A percentile compares a stretch with the other conserved stretches of the same genome.
Conservation (phyloP, 23 red algal species). For the Chondrus crispus region DNA sequence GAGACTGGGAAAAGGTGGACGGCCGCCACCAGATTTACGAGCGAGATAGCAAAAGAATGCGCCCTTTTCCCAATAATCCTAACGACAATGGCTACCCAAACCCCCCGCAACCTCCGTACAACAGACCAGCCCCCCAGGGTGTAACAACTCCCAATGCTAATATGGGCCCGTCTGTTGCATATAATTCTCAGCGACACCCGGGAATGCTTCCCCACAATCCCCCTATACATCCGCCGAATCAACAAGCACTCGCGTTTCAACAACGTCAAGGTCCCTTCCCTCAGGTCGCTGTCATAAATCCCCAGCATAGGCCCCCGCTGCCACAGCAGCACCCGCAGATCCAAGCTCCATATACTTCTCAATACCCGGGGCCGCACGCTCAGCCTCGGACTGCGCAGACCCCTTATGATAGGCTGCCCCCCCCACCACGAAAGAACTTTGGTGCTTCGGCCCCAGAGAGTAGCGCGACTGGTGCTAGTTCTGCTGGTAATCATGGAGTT, state of each 20-base stretch:
- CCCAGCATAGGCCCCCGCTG: neutral
- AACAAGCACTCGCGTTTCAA: neutral
- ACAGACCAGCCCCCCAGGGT: neutral
- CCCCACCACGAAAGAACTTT: neutral
- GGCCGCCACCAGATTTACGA: neutral
- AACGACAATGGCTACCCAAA: neutral
- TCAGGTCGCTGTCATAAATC: neutral
- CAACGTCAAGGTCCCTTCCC: neutral
- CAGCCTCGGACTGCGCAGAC: neutral
- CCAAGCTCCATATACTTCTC: neutral
- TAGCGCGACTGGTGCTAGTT: neutral
- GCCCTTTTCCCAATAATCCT: neutral
- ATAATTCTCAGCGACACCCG: neutral
- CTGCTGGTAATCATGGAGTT: neutral
- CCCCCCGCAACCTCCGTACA: neutral
- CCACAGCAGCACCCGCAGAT: neutral
- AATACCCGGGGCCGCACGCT: neutral
- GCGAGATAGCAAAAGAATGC: neutral
- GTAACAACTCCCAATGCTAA: neutral
- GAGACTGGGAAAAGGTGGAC: neutral
- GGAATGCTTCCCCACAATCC: neutral
- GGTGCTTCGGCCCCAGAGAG: neutral
- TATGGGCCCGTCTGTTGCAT: neutral
- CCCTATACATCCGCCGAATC: neutral
- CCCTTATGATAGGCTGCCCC: neutral